A percentile compares a stretch with the other conserved stretches of the same genome.
phyloP scores from a whole-genome alignment of 768 basidiomycete genomes.

The Lentinula sp. region DNA sequence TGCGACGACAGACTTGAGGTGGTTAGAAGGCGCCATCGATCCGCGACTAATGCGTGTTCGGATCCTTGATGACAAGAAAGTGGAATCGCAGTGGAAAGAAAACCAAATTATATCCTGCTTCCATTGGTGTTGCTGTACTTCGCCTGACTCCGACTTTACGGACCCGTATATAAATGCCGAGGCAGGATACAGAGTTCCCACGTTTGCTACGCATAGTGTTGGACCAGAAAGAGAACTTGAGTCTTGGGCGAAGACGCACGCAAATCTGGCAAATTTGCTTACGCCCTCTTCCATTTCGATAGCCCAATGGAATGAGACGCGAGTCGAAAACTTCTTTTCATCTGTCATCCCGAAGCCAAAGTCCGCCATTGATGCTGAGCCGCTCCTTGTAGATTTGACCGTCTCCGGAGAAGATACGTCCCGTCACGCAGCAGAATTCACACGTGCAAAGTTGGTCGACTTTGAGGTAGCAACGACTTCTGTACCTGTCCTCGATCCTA shows the following conservation, averaged over 20 bases:
- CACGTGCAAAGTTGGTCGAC: not conserved
- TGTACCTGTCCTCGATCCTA: not conserved
- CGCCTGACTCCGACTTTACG: not conserved
- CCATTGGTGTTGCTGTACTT: not conserved
- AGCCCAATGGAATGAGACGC: not conserved
- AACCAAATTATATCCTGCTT: not conserved
- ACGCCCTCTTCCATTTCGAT: not conserved
- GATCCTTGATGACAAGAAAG: not conserved
- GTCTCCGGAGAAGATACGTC: not conserved
- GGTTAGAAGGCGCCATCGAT: not conserved
- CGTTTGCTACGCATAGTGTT: not conserved
- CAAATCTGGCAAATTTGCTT: not conserved
- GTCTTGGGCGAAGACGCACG: not conserved
- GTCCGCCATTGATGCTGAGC: not conserved
- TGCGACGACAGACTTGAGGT: not conserved
- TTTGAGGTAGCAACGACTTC: not conserved
- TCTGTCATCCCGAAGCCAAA: not conserved
- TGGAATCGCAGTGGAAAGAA: not conserved
- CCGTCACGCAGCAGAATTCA: not conserved
- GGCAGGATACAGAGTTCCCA: not conserved
- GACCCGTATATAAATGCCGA: not conserved
- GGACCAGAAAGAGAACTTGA: not conserved
- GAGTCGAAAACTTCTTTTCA: not conserved
- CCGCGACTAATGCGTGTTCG: not conserved
- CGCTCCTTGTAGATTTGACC: not conserved